Evolutionary conservation across 2,329 filamentous ascomycete genomes (phyloP), one percentile per base, ranked within the genome.

Genomic region (Xylariales sp.): DNA sequence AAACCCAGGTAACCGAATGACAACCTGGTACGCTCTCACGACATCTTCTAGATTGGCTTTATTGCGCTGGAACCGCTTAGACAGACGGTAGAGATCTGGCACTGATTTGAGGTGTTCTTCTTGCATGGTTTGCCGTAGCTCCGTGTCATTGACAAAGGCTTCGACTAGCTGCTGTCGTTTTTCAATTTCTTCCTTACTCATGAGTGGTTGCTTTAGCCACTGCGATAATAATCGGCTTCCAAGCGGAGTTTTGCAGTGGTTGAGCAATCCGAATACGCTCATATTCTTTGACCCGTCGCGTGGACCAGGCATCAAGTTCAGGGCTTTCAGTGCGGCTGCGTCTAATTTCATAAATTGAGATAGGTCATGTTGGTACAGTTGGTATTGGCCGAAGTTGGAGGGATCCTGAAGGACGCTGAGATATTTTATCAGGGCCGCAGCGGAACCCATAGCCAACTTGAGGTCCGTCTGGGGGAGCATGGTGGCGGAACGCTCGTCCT

Each of bases 311-410:
- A 99, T 98, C 45, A 99, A 86, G 75, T 99, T 99, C 62, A 99
- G 86, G 0, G 96, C 96, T 76, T 97, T 95, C 50, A 99, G 83
- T 0, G 96, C 96, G 0, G 96, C 93, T 0, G 97, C 94, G 80
- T 99, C 96, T 4, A 99, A 86, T 81, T 97, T 99, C 96, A 99
- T 99, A 79, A 93, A 99, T 75, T 99, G 94, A 1, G 94, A 91
- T 52, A 99, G 83, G 77, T 99, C 96, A 80, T 99, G 96, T 80
- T 99, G 96, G 77, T 98, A 99, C 16, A 99, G 87, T 79, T 95
- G 93, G 77, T 97, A 99, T 77, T 99, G 95, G 3, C 97, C 96
- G 79, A 97, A 98, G 80, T 99, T 99, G 64, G 93, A 93, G 0
- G 93, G 84, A 78, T 99, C 96, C 36, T 96, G 93, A 81, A 99